Percentiles rank a stretch among this genome's conserved stretches.
Conservation (phyloP, 1,139 yeast species). For the Schizosaccharomyces versatilis region DNA sequence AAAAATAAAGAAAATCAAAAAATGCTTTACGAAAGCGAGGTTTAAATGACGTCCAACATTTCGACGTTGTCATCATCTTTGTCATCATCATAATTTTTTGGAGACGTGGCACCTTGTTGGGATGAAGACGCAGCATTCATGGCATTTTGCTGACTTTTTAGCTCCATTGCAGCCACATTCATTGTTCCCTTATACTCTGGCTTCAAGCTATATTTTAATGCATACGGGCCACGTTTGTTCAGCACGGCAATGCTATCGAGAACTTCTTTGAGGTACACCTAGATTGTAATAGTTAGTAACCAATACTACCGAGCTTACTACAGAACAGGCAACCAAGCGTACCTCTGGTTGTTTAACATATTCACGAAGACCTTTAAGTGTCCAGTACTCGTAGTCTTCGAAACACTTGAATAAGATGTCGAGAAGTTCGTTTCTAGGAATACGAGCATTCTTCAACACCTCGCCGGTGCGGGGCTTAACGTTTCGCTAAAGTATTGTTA, state of each 20-base stretch:
- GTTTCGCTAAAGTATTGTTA: conserved; percentile 21
- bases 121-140: background rate
- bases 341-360: conserved; percentile 87
- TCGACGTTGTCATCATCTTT: background rate
- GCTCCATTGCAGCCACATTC: conserved; percentile 9
- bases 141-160: background rate
- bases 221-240: conserved; percentile 87
- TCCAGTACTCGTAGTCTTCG: conserved; percentile 93
- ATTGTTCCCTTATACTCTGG: conserved; percentile 50
- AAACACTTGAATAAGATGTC: conserved; percentile 71
- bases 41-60: background rate
- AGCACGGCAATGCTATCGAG: conserved; percentile 73
- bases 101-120: background rate
- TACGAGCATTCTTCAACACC: conserved; percentile 79
- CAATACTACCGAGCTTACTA: background rate
- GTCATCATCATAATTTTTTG: background rate
- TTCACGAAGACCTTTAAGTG: conserved; percentile 79
- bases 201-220: conserved; percentile 36
- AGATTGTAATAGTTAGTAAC: background rate
- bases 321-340: background rate
- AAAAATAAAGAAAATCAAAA: too few relatives aligned
- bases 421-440: conserved; percentile 80
- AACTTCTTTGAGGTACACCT: conserved; percentile 61
- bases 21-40: too few relatives aligned
- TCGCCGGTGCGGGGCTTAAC: conserved; percentile 32